A percentile compares a stretch with the other conserved stretches of the same genome.
These are phyloP conservation scores for Elaeis guineensis DNA, from an alignment of 176 grass and related monocot species.

Conservation along the genomic window DNA sequence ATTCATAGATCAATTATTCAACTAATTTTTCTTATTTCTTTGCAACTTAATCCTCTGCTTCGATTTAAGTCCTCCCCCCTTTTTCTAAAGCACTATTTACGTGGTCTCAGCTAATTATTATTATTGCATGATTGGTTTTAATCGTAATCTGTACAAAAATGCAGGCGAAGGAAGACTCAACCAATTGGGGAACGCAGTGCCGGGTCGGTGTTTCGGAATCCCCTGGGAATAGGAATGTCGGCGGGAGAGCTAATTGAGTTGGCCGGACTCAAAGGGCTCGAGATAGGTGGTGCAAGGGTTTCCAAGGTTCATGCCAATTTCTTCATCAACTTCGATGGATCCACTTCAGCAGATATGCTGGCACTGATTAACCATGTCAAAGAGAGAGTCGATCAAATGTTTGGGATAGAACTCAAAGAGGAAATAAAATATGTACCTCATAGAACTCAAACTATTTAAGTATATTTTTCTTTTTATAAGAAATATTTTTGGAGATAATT, in stretches of 20 bases:
- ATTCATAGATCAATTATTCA: too few relatives aligned
- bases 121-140: too few relatives aligned
- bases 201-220: slow-evolving; percentile 14
- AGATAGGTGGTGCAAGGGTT: slow-evolving; percentile 11
- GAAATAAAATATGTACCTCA: slow-evolving; percentile 16
- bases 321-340: slow-evolving; percentile 14
- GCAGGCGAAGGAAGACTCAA: slow-evolving; percentile 7
- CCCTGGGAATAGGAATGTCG: not conserved
- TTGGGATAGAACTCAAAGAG: slow-evolving; percentile 16
- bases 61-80: too few relatives aligned
- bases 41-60: too few relatives aligned
- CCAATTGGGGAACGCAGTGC: slow-evolving; percentile 12
- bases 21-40: too few relatives aligned
- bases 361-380: slow-evolving; percentile 16
- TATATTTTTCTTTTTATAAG: too few relatives aligned
- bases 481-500: too few relatives aligned
- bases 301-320: slow-evolving; percentile 16
- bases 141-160: not conserved
- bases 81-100: too few relatives aligned
- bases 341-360: slow-evolving; percentile 5
- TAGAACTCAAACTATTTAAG: not conserved
- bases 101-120: too few relatives aligned
- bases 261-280: slow-evolving; percentile 11
- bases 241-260: slow-evolving; percentile 9
- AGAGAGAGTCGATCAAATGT: not conserved